phyloP scores from a whole-genome alignment of 2,329 filamentous ascomycete species.

The Monilinia aucupariae region DNA sequence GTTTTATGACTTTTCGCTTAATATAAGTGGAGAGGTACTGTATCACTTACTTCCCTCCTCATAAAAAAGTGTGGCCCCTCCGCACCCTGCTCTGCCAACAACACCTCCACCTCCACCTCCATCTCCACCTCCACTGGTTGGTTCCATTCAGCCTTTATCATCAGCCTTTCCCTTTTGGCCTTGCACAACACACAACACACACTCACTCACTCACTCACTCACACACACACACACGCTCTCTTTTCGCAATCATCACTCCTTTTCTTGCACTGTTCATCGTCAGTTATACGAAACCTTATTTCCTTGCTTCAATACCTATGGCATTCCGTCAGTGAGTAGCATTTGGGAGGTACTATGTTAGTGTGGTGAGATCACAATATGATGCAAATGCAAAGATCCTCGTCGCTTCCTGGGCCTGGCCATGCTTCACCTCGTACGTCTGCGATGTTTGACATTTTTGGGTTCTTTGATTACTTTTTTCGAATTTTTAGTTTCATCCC shows the following conservation, averaged over 20 bases:
- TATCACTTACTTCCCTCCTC: too few species aligned
- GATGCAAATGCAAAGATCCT: conserved; percentile 37
- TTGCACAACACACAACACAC: background rate
- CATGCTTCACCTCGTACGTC: conserved; percentile 36
- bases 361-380: conserved; percentile 34
- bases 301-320: background rate
- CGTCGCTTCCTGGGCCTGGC: conserved; percentile 35
- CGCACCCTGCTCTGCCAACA: conserved; percentile 5
- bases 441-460: conserved; percentile 2
- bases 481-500: background rate
- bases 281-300: background rate
- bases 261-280: background rate
- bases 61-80: conserved; percentile 5
- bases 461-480: background rate
- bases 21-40: too few species aligned
- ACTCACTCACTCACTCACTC: too few species aligned
- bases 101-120: background rate
- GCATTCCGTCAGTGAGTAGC: background rate
- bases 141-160: conserved; percentile 12
- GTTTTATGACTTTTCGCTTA: too few species aligned
- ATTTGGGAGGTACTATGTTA: conserved; percentile 1
- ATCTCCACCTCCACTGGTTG: background rate
- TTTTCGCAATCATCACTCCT: conserved; percentile 7
- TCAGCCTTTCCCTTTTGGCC: conserved; percentile 12
- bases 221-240: background rate